Evolutionary conservation across 176 grass and related monocot genomes (phyloP), one percentile per base, ranked within the genome.

Genomic region (Zea luxurians): DNA sequence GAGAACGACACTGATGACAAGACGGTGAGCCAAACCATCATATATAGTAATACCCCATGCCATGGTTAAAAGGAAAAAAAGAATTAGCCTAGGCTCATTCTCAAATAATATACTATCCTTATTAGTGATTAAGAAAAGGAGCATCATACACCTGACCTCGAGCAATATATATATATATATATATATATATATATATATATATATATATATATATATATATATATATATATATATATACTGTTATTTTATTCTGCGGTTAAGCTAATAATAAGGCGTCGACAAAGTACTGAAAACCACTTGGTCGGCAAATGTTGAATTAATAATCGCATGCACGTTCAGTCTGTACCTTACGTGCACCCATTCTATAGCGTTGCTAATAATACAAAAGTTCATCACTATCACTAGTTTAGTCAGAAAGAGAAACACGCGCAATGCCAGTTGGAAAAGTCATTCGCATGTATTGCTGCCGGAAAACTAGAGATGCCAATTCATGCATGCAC

Each of bases 1-100:
- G 52, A 68, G 86, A 62, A 83, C 64, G 75, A 83, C 16, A 46
- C 68, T 69, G 86, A 75, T 69, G 86, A 75, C 76, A 70, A 66
- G 45, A 34, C 64, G 52, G 80, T 53, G 59, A 61, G 75, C 78
- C 70, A 66, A 75, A 80, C 44, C 45, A 64, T 63, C 70, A 35
- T 59, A 17, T 6, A 6, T 1, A 2, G 15, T 3, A 8, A 8
- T 16, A 47, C 4, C 5, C 37, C 0, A 18, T 5, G 6, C 58
- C 3, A 15, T 12, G 27, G 27, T 27, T 27, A 27, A 27, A 27
- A 54, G 10, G 27, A 57, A 57, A 13, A 80, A 70, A 71, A 68
- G 12, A 16, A 37, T 10, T 59, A 59, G 35, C 1, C 4, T 11
- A 40, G 50, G 16, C 40, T 4, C 37, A 50, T 38, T 50, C 9